Evolutionary conservation across 2,329 filamentous ascomycete species (phyloP).

Genomic region (Cladophialophora psammophila): DNA sequence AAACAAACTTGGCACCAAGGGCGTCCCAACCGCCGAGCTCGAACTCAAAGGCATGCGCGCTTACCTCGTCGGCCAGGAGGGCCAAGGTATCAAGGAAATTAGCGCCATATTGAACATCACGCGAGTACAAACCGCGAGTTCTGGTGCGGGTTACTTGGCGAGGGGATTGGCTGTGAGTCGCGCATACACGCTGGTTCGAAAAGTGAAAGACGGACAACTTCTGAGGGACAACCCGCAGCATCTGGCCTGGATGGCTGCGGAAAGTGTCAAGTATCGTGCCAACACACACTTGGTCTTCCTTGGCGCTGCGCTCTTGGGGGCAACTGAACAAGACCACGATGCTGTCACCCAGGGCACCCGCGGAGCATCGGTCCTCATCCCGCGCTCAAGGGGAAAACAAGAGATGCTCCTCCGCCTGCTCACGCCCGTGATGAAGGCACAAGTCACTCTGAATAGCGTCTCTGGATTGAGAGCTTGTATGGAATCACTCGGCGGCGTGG

Average conservation of each 20-base stretch:
- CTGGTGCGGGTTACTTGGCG: constrained; percentile 49
- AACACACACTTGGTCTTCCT: constrained; percentile 34
- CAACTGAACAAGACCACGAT: constrained; percentile 43
- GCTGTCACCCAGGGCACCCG: constrained; percentile 31
- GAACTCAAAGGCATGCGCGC: constrained; percentile 69
- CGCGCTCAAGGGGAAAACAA: constrained; percentile 34
- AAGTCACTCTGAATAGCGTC: constrained; percentile 35
- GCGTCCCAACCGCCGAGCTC: constrained; percentile 75
- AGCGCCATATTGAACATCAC: constrained; percentile 73
- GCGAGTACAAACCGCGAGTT: constrained; percentile 52
- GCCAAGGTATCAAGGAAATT: constrained; percentile 72
- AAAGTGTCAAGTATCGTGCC: constrained; percentile 43
- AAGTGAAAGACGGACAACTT: constrained; percentile 48
- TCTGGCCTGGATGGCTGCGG: constrained; percentile 37
- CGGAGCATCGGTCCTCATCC: constrained; percentile 37
- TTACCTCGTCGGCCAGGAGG: constrained; percentile 71
- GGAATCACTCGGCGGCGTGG: constrained; percentile 46
- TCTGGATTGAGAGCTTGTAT: constrained; percentile 41
- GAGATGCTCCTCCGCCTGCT: constrained; percentile 44
- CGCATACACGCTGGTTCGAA: constrained; percentile 51
- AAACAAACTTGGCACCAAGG: constrained; percentile 73
- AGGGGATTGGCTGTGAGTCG: constrained; percentile 51
- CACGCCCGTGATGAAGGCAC: constrained; percentile 47
- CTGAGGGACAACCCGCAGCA: constrained; percentile 51
- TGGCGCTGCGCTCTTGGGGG: constrained; percentile 47